Base-by-base conservation (phyloP, 2,329 filamentous ascomycete genomes). In the Alternaria sp. region DNA sequence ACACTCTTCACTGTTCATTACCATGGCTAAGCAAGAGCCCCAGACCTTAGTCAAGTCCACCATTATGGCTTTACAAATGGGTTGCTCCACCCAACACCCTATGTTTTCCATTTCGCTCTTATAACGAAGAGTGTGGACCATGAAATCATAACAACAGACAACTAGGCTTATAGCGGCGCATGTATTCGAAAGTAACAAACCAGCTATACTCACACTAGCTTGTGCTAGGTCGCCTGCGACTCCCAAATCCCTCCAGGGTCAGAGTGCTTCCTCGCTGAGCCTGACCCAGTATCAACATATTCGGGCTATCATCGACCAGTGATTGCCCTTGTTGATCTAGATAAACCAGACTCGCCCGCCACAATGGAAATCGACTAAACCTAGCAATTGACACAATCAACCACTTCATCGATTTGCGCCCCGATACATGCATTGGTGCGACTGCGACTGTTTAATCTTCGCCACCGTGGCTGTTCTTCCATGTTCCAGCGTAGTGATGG, bases 401-500 rank as follows among this genome's bases (percentile, higher is more conserved):
- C 12, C 12, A 48, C 18, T 18, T 30, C 11, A 34, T 4, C 28
- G 7, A 34, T 16, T 14, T 32, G 28, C 11, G 16, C 11, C n/a
- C 1, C n/a, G 20, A 20, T 16, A 14, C 11, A 34, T 4, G 28
- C 32, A 18, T 18, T 26, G 7, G 32, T 9, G 4, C 32, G 44
- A 1, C 22, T 38, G 30, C 14, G n/a, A 1, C 20, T 36, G 5
- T 44, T 54, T 28, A 54, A 26, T 32, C 43, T 36, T 71, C 67
- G 5, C 67, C 63, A 32, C 65, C 65, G 34, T 66, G 34, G 7
- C 62, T 57, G 30, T 69, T 69, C 54, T 68, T 69, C 67, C 67
- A 69, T 18, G 57, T 57, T 36, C 67, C 67, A 24, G 65, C 67
- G 53, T 67, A 69, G 46, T 69, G 66, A 49, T 69, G 66, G 18